A percentile compares a stretch with the other conserved stretches of the same genome.
These are phyloP conservation scores for Pilaira anomala DNA, from an alignment of 192 early-diverging fungal species.

Conservation along the genomic window DNA sequence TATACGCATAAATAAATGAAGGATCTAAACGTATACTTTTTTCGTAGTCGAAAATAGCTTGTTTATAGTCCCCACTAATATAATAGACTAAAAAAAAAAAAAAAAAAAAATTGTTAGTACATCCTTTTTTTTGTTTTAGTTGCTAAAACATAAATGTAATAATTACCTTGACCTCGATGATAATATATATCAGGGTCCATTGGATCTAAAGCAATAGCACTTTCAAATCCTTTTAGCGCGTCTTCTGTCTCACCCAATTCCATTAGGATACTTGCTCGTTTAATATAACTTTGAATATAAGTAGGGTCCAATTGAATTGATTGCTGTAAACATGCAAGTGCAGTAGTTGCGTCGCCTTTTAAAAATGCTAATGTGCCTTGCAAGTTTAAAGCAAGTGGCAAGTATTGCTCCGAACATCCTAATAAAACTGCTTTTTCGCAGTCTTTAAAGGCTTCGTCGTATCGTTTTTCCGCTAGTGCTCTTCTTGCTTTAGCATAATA, in stretches of 20 bases:
- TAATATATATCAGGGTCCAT: constrained; percentile 88
- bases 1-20: constrained; percentile 83
- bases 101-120: background rate
- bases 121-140: background rate
- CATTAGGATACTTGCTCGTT: constrained; percentile 86
- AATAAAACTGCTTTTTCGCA: constrained; percentile 63
- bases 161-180: constrained; percentile 55
- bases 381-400: constrained; percentile 76
- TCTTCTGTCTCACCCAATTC: constrained; percentile 52
- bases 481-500: constrained; percentile 55
- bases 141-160: background rate
- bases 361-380: constrained; percentile 88
- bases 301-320: constrained; percentile 74
- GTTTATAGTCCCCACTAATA: constrained; percentile 73
- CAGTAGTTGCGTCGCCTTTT: constrained; percentile 73
- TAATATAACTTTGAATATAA: constrained; percentile 83
- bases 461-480: constrained; percentile 49
- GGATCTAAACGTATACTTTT: constrained; percentile 74
- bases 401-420: constrained; percentile 41
- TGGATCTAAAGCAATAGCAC: constrained; percentile 62
- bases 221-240: constrained; percentile 67
- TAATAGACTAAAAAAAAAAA: constrained; percentile 56
- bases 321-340: constrained; percentile 72
- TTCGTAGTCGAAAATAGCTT: constrained; percentile 81
- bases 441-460: constrained; percentile 57